Evolutionary conservation across 2,329 filamentous ascomycete species (phyloP).

Genomic region (Dothideomycetes sp.): DNA sequence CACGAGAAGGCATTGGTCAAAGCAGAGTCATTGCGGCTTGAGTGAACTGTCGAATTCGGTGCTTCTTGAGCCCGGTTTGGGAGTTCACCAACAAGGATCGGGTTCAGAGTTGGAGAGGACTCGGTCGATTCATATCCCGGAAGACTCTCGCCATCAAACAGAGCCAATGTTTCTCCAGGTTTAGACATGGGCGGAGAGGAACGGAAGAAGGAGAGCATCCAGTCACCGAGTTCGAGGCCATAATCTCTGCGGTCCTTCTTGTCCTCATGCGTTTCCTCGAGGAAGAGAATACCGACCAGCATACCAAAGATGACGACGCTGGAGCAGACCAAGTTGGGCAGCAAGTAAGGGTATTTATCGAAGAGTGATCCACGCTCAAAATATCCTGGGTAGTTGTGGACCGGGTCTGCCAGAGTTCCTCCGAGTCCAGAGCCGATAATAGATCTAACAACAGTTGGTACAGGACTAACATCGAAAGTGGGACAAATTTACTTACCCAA

Average conservation of each 20-base stretch:
- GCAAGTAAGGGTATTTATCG: slow-evolving; percentile 77
- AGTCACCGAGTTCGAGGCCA: slow-evolving; percentile 67
- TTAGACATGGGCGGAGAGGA: slow-evolving; percentile 26
- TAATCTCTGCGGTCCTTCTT: slow-evolving; percentile 68
- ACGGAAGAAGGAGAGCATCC: slow-evolving; percentile 41
- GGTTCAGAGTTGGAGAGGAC: slow-evolving; percentile 42
- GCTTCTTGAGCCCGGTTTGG: slow-evolving; percentile 31
- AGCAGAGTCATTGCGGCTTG: slow-evolving; percentile 29
- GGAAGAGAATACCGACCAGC: slow-evolving; percentile 68
- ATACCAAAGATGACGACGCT: slow-evolving; percentile 68
- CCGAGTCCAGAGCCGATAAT: slow-evolving; percentile 89
- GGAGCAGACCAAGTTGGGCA: slow-evolving; percentile 86
- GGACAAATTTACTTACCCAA: slow-evolving; percentile 63
- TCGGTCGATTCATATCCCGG: slow-evolving; percentile 58
- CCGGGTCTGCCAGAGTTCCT: slow-evolving; percentile 79
- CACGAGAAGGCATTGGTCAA: slow-evolving; percentile 63
- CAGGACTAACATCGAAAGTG: background rate
- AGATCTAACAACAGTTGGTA: slow-evolving; percentile 47
- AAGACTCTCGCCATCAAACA: slow-evolving; percentile 54
- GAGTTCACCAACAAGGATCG: slow-evolving; percentile 25
- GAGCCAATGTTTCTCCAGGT: slow-evolving; percentile 46
- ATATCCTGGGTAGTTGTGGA: slow-evolving; percentile 65
- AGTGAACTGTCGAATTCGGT: slow-evolving; percentile 18
- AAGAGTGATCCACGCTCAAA: slow-evolving; percentile 70
- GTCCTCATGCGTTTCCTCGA: slow-evolving; percentile 87